Conservation (phyloP, 495 filamentous ascomycete genomes). For the Jackrogersella multiformis region DNA sequence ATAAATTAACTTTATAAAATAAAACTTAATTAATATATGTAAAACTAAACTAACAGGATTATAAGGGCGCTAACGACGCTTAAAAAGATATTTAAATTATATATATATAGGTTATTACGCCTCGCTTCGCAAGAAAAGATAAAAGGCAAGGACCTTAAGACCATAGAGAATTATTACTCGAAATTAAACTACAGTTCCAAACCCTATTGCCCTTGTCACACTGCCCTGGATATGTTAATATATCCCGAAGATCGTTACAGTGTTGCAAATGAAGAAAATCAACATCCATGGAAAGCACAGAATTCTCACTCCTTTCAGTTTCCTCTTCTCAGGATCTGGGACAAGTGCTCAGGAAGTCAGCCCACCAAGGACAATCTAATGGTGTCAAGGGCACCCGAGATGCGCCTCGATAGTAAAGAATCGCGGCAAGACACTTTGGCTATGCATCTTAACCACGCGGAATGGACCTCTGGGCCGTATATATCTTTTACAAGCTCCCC, state of each 20-base stretch:
- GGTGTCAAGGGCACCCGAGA: not conserved
- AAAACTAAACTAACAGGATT: too few relatives aligned
- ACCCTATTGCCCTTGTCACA: too few relatives aligned
- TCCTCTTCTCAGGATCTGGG: not conserved
- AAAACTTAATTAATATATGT: too few relatives aligned
- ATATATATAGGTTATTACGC: too few relatives aligned
- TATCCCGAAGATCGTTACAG: not conserved
- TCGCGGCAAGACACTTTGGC: not conserved
- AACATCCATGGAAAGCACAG: not conserved
- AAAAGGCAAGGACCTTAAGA: too few relatives aligned
- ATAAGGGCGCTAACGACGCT: too few relatives aligned
- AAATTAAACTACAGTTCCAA: too few relatives aligned
- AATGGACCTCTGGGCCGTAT: not conserved
- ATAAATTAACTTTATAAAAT: too few relatives aligned
- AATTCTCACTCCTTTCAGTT: not conserved
- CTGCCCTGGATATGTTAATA: not conserved
- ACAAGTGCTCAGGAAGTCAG: not conserved
- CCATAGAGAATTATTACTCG: too few relatives aligned
- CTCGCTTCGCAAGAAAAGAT: too few relatives aligned
- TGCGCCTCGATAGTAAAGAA: not conserved
- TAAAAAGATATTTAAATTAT: too few relatives aligned
- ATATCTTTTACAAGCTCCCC: not conserved
- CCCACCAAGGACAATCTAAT: not conserved
- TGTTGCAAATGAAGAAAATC: not conserved
- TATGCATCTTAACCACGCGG: not conserved